A percentile compares a stretch with the other conserved stretches of the same genome.
Conservation (phyloP, 371 early-diverging fungal species). For the Mucor piriformis region DNA sequence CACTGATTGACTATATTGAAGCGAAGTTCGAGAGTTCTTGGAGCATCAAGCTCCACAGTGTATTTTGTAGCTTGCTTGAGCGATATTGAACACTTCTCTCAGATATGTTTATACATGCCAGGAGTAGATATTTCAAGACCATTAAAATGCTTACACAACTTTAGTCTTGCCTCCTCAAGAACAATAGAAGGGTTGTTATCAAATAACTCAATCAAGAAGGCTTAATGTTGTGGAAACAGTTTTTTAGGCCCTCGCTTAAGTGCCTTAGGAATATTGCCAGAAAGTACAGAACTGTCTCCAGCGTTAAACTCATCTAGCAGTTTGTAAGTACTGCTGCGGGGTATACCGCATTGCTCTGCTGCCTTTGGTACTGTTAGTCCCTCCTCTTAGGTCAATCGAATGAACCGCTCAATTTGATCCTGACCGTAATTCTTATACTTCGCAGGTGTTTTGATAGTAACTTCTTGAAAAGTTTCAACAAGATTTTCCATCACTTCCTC, state of each 20-base stretch:
- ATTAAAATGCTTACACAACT: constrained; percentile 11
- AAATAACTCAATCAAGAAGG: constrained; percentile 19
- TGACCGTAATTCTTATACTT: no score
- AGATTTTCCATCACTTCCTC: no score
- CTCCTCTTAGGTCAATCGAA: constrained; percentile 14
- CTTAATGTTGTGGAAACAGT: constrained; percentile 13
- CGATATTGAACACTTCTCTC: constrained; percentile 19
- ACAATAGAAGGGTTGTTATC: constrained; percentile 16
- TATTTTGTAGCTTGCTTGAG: constrained; percentile 21
- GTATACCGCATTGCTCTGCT: constrained; percentile 16
- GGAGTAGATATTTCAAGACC: neutral
- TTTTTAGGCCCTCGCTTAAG: neutral
- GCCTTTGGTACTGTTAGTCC: constrained; percentile 22
- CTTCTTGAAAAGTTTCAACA: no score
- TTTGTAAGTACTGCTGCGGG: constrained; percentile 15
- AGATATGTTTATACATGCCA: constrained; percentile 23
- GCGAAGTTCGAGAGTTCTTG: constrained; percentile 2
- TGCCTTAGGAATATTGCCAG: constrained; percentile 3
- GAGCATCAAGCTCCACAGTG: constrained; percentile 1
- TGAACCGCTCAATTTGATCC: no score
- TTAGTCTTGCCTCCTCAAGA: constrained; percentile 16
- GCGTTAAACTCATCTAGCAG: constrained; percentile 13
- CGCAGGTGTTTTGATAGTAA: no score
- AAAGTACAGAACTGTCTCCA: constrained; percentile 9
- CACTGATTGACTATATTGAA: neutral